These are phyloP conservation scores for Monosporascus cannonballus DNA, from an alignment of 2,329 filamentous ascomycete genomes.

Conservation along the genomic window DNA sequence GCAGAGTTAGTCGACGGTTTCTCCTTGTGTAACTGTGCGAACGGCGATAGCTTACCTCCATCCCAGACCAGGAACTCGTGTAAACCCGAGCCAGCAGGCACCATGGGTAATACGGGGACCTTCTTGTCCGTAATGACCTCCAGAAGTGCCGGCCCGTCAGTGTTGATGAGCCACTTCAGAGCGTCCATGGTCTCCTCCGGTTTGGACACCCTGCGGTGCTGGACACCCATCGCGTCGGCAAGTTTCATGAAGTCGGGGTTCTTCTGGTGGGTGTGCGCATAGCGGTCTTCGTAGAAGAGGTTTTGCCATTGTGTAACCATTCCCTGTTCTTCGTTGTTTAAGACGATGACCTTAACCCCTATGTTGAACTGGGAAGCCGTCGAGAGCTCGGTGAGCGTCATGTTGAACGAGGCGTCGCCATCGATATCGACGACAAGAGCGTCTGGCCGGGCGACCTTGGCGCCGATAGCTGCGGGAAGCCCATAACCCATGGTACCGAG, in stretches of 20 bases:
- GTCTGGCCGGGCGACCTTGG: constrained; percentile 77
- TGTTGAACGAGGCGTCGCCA: constrained; percentile 97
- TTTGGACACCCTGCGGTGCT: constrained; percentile 64
- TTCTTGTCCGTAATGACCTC: constrained; percentile 90
- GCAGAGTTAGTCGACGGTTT: constrained; percentile 27
- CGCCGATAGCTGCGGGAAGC: constrained; percentile 88
- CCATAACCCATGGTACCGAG: constrained; percentile 96
- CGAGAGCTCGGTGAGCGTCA: constrained; percentile 93
- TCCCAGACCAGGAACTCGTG: constrained; percentile 94
- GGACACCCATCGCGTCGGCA: constrained; percentile 83
- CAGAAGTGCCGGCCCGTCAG: constrained; percentile 84
- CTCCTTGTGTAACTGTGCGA: constrained; percentile 5
- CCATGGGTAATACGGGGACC: constrained; percentile 96
- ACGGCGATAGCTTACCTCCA: constrained; percentile 48
- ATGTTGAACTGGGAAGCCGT: constrained; percentile 96
- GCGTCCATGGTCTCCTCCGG: constrained; percentile 71
- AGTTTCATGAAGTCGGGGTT: constrained; percentile 97
- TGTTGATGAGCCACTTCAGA: constrained; percentile 83
- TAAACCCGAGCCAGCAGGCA: constrained; percentile 77
- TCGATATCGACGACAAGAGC: constrained; percentile 92
- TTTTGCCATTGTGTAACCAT: constrained; percentile 99
- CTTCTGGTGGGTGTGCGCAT: constrained; percentile 83
- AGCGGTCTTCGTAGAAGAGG: constrained; percentile 93
- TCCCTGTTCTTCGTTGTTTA: constrained; percentile 97
- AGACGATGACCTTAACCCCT: constrained; percentile 85